A percentile compares a stretch with the other conserved stretches of the same genome.
These are phyloP conservation scores for Kregervanrija pseudodelftensis DNA, from an alignment of 805 yeast species.

Conservation along the genomic window DNA sequence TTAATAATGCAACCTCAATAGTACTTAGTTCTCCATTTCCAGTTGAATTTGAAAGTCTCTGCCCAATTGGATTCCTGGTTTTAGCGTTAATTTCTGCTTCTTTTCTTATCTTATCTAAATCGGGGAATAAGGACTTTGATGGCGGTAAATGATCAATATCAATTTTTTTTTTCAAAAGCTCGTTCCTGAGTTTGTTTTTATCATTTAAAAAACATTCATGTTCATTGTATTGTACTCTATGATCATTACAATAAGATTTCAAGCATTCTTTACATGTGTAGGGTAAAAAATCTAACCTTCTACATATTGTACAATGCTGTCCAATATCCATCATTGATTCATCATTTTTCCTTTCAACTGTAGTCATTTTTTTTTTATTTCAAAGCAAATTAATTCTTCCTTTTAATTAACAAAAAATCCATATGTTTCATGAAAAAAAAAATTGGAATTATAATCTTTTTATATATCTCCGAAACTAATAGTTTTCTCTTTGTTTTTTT, in stretches of 20 bases:
- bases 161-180: slow-evolving; percentile 4
- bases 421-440: too few species aligned
- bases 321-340: slow-evolving; percentile 48
- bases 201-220: slow-evolving; percentile 23
- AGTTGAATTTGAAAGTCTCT: slow-evolving; percentile 5
- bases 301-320: slow-evolving; percentile 46
- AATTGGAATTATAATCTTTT: too few species aligned
- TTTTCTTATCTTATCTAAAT: slow-evolving; percentile 35
- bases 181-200: slow-evolving; percentile 8
- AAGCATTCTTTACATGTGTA: slow-evolving; percentile 39
- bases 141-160: slow-evolving; percentile 26
- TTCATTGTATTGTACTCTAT: slow-evolving; percentile 30
- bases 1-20: slow-evolving; percentile 12
- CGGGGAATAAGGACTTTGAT: slow-evolving; percentile 45
- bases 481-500: too few species aligned
- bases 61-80: slow-evolving; percentile 7
- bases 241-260: slow-evolving; percentile 42
- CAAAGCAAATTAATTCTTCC: too few species aligned
- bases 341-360: slow-evolving; percentile 12
- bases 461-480: too few species aligned
- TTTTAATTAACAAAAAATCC: too few species aligned
- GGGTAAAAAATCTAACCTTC: slow-evolving; percentile 51
- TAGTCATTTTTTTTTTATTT: slow-evolving; percentile 7
- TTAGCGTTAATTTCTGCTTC: slow-evolving; percentile 25
- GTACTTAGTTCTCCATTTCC: slow-evolving; percentile 4